phyloP scores from a whole-genome alignment of 164 flowering plant species.

The Malania oleifera region DNA sequence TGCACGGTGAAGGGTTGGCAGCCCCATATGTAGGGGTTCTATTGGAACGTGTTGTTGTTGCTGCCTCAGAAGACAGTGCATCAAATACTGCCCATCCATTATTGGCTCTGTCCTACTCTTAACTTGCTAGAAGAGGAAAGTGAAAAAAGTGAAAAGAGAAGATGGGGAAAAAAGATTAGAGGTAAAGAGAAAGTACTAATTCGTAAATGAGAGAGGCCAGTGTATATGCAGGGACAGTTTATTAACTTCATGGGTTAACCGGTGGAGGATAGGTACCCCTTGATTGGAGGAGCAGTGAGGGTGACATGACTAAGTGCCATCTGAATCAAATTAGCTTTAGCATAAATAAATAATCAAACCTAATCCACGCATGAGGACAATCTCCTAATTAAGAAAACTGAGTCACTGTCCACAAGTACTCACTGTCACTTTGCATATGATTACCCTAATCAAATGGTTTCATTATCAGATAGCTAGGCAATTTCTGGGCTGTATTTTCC shows the following conservation, averaged over 20 bases:
- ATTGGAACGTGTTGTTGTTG: conserved; percentile 24
- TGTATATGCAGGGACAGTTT: not conserved
- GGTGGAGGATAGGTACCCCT: not conserved
- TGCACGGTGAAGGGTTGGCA: conserved; percentile 13
- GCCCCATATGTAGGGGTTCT: conserved; percentile 9
- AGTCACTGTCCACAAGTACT: not conserved
- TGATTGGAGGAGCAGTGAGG: not conserved
- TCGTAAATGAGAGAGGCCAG: not conserved
- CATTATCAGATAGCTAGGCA: conserved; percentile 9
- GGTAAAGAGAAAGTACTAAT: not conserved
- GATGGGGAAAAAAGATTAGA: not conserved
- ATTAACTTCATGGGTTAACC: too few relatives aligned
- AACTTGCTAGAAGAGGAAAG: not conserved
- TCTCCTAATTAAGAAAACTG: too few relatives aligned
- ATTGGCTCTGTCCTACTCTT: not conserved
- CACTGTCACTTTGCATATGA: not conserved
- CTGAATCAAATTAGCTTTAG: conserved; percentile 6
- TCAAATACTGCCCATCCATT: not conserved
- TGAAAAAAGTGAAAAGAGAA: not conserved
- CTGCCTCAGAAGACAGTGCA: conserved; percentile 13
- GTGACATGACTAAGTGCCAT: conserved; percentile 21
- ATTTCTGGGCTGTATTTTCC: not conserved
- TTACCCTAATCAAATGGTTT: not conserved
- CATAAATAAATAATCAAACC: conserved; percentile 15
- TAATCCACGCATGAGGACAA: not conserved